phyloP scores from a whole-genome alignment of 1,139 yeast genomes.

The Spencermartinsiella ligniputridi region DNA sequence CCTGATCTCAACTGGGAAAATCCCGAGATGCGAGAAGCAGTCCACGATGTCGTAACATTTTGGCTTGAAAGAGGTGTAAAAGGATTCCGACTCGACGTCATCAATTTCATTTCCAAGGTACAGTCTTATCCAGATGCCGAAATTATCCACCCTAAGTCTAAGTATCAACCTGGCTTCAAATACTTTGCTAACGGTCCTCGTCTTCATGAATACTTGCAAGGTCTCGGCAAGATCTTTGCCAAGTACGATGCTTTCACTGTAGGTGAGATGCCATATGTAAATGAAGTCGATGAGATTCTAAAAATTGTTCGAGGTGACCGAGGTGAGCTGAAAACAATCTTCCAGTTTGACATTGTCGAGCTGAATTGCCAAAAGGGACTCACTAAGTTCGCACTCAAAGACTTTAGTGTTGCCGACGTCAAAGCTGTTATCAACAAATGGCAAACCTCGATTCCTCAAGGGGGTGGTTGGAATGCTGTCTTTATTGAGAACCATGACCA shows the following conservation, averaged over 20 bases:
- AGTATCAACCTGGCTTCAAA: conserved; percentile 37
- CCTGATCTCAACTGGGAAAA: conserved; percentile 63
- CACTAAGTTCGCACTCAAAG: conserved; percentile 25
- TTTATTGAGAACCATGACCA: conserved; percentile 58
- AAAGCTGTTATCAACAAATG: conserved; percentile 39
- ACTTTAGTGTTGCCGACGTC: conserved; percentile 40
- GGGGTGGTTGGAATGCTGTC: conserved; percentile 59
- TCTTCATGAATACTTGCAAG: conserved; percentile 55
- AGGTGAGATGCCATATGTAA: conserved; percentile 43
- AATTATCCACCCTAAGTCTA: conserved; percentile 39
- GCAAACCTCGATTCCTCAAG: conserved; percentile 41
- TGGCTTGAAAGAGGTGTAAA: conserved; percentile 58
- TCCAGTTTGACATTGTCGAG: conserved; percentile 45
- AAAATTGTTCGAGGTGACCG: conserved; percentile 47
- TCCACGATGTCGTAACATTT: conserved; percentile 47
- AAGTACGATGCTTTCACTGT: conserved; percentile 55
- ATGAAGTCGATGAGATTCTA: conserved; percentile 41
- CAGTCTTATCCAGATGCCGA: conserved; percentile 50
- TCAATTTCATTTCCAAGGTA: conserved; percentile 50
- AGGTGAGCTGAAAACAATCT: conserved; percentile 50
- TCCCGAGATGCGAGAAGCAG: conserved; percentile 47
- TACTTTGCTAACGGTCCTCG: conserved; percentile 47
- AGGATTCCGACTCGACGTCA: conserved; percentile 57
- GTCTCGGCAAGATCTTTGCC: conserved; percentile 46
- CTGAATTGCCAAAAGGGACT: conserved; percentile 36